Evolutionary conservation across 345 rosid genomes (phyloP).

Genomic region (Cardamine resedifolia): DNA sequence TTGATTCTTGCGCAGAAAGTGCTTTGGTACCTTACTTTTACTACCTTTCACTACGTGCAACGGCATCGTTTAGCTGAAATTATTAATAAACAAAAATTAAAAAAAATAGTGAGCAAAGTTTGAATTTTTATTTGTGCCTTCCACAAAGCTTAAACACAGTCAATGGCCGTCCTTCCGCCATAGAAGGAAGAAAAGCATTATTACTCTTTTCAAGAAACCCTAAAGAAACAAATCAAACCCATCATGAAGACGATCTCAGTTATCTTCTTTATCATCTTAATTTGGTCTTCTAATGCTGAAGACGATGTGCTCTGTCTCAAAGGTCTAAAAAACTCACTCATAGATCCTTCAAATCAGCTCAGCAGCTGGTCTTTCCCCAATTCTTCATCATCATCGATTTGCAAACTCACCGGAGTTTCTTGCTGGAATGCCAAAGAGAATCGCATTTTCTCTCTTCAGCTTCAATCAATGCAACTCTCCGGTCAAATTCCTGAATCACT

Average conservation of each 20-base stretch:
- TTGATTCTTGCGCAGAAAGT: conserved; percentile 27
- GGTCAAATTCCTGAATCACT: conserved; percentile 57
- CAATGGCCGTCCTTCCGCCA: conserved; percentile 45
- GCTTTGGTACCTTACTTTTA: conserved; percentile 18
- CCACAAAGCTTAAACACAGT: conserved; percentile 38
- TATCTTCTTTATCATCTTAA: background rate
- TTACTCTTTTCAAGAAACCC: background rate
- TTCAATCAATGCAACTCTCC: conserved; percentile 40
- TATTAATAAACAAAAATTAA: background rate
- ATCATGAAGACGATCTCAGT: conserved; percentile 38
- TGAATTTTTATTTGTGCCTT: conserved; percentile 27
- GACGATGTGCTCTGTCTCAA: conserved; percentile 56
- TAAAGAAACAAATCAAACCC: background rate
- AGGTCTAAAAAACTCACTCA: conserved; percentile 47
- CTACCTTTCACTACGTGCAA: background rate
- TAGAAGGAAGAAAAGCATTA: conserved; percentile 9
- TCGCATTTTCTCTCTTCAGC: conserved; percentile 47
- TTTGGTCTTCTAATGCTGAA: conserved; percentile 32
- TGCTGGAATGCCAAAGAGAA: conserved; percentile 63
- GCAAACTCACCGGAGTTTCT: conserved; percentile 54
- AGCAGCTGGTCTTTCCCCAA: conserved; percentile 50
- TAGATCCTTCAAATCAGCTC: conserved; percentile 41
- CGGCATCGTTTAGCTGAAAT: background rate
- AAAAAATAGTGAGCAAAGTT: background rate
- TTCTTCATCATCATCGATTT: conserved; percentile 47